Evolutionary conservation across 345 rosid genomes (phyloP), one percentile per base, ranked within the genome.

Genomic region (Schrenkiella parvula): DNA sequence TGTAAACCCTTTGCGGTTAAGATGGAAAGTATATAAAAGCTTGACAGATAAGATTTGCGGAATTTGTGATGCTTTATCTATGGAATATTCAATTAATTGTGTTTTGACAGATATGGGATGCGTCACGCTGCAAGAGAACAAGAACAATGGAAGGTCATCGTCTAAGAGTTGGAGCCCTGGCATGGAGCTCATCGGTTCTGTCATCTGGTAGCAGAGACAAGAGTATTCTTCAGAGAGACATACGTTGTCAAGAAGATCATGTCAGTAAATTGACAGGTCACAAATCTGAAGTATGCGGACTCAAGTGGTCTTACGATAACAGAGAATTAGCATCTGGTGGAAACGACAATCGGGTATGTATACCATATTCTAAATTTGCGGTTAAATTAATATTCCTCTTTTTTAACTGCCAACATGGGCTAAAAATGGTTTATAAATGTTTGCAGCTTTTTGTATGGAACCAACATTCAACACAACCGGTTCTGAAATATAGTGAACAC

Each of bases 91-190:
- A 38, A 47, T 26, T 21, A 13, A 19, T 39, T 54, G 39, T 46
- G 58, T 32, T 58, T 70, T 4, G 64, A 39, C 57, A 95, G 99
- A 84, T 95, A 69, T 95, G 99, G 99, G 99, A 95, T 82, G 91
- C 95, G 53, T 80, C 98, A 12, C 85, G 82, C 68, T 89, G 98
- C 80, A 86, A 81, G 78, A 89, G 86, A 76, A 73, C 90, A 51
- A 86, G 99, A 83, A 85, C 91, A 57, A 87, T 95, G 99, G 99
- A 95, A 74, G 99, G 99, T 47, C 99, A 95, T 82, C 84, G 96
- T 31, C 74, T 87, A 72, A 92, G 98, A 65, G 96, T 89, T 63
- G 97, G 98, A 18, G 96, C 99, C 52, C 80, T 95, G 70, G 93
- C 98, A 34, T 95, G 99, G 97, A 81, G 93, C 64, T 86, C 96